phyloP scores from a whole-genome alignment of 208 protist species.

The Crithidia mellificae region DNA sequence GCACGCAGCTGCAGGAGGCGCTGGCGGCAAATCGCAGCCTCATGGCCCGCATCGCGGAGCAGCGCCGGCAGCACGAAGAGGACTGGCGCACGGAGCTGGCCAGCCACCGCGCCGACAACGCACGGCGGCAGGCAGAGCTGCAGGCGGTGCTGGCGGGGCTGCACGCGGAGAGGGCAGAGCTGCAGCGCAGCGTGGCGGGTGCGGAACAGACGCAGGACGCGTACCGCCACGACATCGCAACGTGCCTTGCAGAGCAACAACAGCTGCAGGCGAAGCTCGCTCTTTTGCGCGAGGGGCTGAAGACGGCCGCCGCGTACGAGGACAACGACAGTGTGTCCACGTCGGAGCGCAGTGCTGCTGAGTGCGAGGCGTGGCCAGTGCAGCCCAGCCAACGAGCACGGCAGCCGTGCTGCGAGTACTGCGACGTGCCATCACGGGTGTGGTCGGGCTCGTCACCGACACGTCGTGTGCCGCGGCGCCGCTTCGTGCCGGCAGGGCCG shows the following conservation, averaged over 20 bases:
- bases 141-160: slow-evolving; percentile 34
- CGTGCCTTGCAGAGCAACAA: slow-evolving; percentile 34
- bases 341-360: too few species aligned
- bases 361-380: not conserved
- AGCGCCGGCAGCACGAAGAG: slow-evolving; percentile 22
- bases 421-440: slow-evolving; percentile 17
- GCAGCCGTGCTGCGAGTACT: slow-evolving; percentile 26
- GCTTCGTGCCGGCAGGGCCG: slow-evolving; percentile 34
- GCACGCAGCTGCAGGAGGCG: slow-evolving; percentile 43
- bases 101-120: slow-evolving; percentile 17
- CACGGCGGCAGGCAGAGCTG: slow-evolving; percentile 18
- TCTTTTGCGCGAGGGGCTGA: slow-evolving; percentile 8
- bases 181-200: slow-evolving; percentile 30
- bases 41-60: slow-evolving; percentile 32
- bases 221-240: slow-evolving; percentile 8
- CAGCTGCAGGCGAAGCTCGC: slow-evolving; percentile 23
- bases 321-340: not conserved
- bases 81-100: slow-evolving; percentile 34
- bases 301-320: not conserved
- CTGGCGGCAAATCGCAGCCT: slow-evolving; percentile 30
- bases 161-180: slow-evolving; percentile 31
- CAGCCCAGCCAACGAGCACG: slow-evolving; percentile 1
- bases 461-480: slow-evolving; percentile 19
- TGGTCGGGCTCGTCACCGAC: slow-evolving; percentile 15
- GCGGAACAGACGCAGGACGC: slow-evolving; percentile 21